Evolutionary conservation across 345 rosid genomes (phyloP), one percentile per base, ranked within the genome.

Genomic region (Citrus unshiu): DNA sequence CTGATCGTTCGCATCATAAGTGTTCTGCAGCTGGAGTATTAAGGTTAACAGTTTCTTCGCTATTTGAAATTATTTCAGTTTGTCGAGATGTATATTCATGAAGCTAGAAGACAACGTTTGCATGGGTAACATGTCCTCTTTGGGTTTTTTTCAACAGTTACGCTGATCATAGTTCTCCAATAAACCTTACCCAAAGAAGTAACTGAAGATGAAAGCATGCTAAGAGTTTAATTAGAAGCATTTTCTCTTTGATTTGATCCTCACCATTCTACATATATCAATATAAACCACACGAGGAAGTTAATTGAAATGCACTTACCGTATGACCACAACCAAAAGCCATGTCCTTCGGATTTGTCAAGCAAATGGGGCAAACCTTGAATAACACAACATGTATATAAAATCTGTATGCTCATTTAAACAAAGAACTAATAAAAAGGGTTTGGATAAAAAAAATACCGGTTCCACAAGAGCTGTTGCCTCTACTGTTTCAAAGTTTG

Each of bases 261-360:
- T 0, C 30, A 65, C 24, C 75, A 9, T 35, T 46, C 19, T 25
- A 16, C 14, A 46, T 30, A 63, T 19, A 22, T 29, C 30, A 75
- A 64, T 30, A 46, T 49, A 21, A 63, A 66, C 25, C 72, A 49
- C 51, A 57, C 9, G 49, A 49, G 71, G 39, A 79, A 74, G 30
- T 66, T 59, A 29, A 75, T 27, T 9, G 8, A 76, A 72, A 73
- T 78, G 81, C 73, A 85, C 97, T 78, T 79, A 96, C 99, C 77
- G 66, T 68, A 83, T 96, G 99, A 72, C 99, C 99, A 70, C 99
- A 96, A 81, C 95, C 91, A 81, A 96, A 96, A 71, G 99, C 99
- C 98, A 96, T 85, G 87, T 96, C 91, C 88, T 88, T 96, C 2
- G 94, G 92, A 78, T 92, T 93, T 35, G 92, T 88, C 91, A 89